These are phyloP conservation scores for Dryas octopetala DNA, from an alignment of 306 rosid species.

Conservation along the genomic window DNA sequence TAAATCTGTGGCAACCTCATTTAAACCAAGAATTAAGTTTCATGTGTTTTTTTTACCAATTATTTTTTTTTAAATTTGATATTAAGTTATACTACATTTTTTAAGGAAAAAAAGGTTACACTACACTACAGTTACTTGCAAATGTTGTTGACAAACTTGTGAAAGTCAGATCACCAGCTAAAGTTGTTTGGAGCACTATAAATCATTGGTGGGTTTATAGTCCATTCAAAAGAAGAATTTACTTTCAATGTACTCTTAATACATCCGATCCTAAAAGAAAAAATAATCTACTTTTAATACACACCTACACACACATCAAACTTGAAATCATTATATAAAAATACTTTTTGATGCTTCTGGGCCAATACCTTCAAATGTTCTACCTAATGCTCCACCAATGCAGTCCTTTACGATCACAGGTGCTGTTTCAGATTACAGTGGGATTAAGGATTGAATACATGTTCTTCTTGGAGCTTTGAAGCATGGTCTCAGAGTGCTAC, in stretches of 20 bases:
- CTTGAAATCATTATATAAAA: neutral
- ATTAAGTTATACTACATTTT: neutral
- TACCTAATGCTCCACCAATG: constrained; percentile 10
- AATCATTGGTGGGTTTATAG: neutral
- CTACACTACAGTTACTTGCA: neutral
- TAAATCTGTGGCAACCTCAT: neutral
- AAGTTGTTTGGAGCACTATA: constrained; percentile 3
- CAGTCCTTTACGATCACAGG: constrained; percentile 17
- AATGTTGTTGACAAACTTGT: neutral
- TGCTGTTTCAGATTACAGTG: constrained; percentile 23
- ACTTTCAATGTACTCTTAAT: neutral
- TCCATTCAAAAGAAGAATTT: neutral
- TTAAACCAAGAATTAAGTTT: neutral
- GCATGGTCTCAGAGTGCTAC: constrained; percentile 23
- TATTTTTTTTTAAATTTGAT: neutral
- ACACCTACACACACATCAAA: neutral
- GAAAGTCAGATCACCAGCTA: neutral
- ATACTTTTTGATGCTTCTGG: constrained; percentile 1
- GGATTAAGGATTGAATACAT: constrained; percentile 11
- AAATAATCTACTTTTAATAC: neutral
- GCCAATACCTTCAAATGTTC: constrained; percentile 11
- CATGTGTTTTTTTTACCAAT: too few relatives aligned
- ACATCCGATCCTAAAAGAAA: too few relatives aligned
- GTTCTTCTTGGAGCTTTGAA: constrained; percentile 17
- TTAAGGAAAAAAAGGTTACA: too few relatives aligned